Conservation (phyloP, 345 rosid species). For the Murraya paniculata region DNA sequence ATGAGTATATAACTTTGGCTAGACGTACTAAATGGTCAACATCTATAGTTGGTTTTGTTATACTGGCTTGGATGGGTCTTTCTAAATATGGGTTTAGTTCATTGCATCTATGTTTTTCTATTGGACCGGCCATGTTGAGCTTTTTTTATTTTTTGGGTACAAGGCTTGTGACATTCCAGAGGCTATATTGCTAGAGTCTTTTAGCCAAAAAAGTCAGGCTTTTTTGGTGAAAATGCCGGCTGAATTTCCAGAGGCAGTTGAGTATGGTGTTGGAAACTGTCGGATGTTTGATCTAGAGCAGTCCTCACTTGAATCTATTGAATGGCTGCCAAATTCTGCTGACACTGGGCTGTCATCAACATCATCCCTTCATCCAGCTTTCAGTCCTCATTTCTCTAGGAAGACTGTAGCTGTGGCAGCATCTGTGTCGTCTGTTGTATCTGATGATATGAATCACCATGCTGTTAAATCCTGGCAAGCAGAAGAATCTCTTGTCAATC, state of each 20-base stretch:
- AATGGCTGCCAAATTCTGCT: slow-evolving; percentile 12
- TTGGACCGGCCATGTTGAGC: neutral
- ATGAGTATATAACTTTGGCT: neutral
- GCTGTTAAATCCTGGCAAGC: neutral
- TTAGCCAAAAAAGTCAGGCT: slow-evolving; percentile 15
- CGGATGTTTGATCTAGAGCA: slow-evolving; percentile 10
- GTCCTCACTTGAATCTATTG: slow-evolving; percentile 1
- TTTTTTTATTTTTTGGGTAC: slow-evolving; percentile 1
- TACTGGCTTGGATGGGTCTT: neutral
- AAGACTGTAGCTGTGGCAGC: slow-evolving; percentile 12
- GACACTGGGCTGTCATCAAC: slow-evolving; percentile 15
- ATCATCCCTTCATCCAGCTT: slow-evolving; percentile 22
- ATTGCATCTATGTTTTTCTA: neutral
- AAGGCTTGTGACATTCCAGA: slow-evolving; percentile 42
- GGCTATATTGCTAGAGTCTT: slow-evolving; percentile 38
- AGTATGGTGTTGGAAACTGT: neutral
- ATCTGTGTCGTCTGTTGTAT: slow-evolving; percentile 4
- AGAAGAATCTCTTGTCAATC: slow-evolving; percentile 3
- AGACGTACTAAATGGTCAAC: neutral
- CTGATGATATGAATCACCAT: slow-evolving; percentile 14
- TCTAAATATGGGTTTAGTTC: neutral
- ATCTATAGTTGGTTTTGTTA: neutral
- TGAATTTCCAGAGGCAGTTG: slow-evolving; percentile 13
- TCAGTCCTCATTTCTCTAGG: slow-evolving; percentile 33
- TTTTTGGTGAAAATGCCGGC: neutral